These are phyloP conservation scores for Bifiguratus adelaidae DNA, from an alignment of 192 early-diverging fungal genomes.

Conservation along the genomic window DNA sequence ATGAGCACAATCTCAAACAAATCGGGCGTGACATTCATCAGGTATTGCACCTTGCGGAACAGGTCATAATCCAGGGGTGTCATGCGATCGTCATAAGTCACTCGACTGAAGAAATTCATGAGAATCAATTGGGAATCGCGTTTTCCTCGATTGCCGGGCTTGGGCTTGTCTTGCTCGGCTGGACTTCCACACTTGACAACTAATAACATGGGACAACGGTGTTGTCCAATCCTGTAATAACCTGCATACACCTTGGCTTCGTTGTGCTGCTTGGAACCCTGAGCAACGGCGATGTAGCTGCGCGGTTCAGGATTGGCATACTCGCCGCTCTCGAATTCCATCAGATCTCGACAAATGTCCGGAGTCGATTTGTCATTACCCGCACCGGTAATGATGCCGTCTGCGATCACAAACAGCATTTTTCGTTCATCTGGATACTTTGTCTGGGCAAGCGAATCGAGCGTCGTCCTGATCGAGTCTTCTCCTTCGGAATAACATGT, in stretches of 20 bases:
- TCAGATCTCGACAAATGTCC: slow-evolving; percentile 69
- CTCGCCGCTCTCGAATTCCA: slow-evolving; percentile 53
- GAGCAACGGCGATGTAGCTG: slow-evolving; percentile 84
- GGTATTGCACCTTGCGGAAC: slow-evolving; percentile 62
- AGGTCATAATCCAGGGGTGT: slow-evolving; percentile 73
- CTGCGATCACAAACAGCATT: slow-evolving; percentile 65
- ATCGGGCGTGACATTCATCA: too few relatives aligned
- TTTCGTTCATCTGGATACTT: slow-evolving; percentile 73
- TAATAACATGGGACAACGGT: slow-evolving; percentile 43
- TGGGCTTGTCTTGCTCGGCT: slow-evolving; percentile 43
- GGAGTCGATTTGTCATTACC: slow-evolving; percentile 72
- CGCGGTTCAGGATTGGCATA: slow-evolving; percentile 55
- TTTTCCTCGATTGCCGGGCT: slow-evolving; percentile 88
- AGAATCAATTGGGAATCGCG: slow-evolving; percentile 94
- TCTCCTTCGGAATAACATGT: slow-evolving; percentile 72
- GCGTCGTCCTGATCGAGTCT: slow-evolving; percentile 58
- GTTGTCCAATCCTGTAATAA: slow-evolving; percentile 64
- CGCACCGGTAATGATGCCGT: slow-evolving; percentile 69
- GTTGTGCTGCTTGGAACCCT: slow-evolving; percentile 88
- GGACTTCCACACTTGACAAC: slow-evolving; percentile 62
- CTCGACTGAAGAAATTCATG: slow-evolving; percentile 91
- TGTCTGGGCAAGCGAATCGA: slow-evolving; percentile 70
- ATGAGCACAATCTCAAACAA: too few relatives aligned
- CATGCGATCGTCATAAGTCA: slow-evolving; percentile 83
- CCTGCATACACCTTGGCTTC: slow-evolving; percentile 90